Evolutionary conservation across 2,329 filamentous ascomycete species (phyloP), one percentile per base, ranked within the genome.

Genomic region (Phaeosphaeria sp.): DNA sequence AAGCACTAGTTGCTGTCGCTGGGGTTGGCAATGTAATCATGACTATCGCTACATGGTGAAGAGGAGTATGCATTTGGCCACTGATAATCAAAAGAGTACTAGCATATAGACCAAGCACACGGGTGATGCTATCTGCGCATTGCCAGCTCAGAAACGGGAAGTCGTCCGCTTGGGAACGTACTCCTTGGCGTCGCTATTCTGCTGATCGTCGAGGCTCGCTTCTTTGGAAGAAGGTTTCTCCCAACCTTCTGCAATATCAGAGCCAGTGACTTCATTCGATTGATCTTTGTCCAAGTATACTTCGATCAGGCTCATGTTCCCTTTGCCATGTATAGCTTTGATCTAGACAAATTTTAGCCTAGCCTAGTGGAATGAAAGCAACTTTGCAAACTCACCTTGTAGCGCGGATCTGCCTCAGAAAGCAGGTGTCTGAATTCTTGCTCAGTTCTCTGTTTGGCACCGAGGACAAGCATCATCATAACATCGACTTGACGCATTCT

Each of bases 401-500:
- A 55, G 13, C 61, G 55, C 21, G 57, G 17, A 39, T 66, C 64
- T 15, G 64, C 64, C 15, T 56, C 50, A 15, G 51, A 55, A 8
- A 66, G 52, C 18, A 66, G 40, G 20, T 30, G 30, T 22, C 43
- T 45, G 30, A 58, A 74, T 36, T 36, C 30, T 36, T 36, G 30
- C 30, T 36, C 30, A 27, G 55, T 63, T 64, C 71, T 54, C 67
- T 75, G 49, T 61, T 70, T 58, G 51, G 71, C 42, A 53, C 58
- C 43, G 7, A 62, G 52, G 18, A 53, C 57, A 6, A 73, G 54
- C 54, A 72, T 58, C 74, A 77, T 75, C 33, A 55, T 54, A 17
- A 77, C 63, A 49, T 77, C 75, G 1, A 72, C 51, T 46, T 77
- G 75, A 6, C 73, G 51, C 48, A 74, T 51, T 6, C 49, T 36